Evolutionary conservation across 306 rosid genomes (phyloP).

Genomic region (Boehmeria nivea): DNA sequence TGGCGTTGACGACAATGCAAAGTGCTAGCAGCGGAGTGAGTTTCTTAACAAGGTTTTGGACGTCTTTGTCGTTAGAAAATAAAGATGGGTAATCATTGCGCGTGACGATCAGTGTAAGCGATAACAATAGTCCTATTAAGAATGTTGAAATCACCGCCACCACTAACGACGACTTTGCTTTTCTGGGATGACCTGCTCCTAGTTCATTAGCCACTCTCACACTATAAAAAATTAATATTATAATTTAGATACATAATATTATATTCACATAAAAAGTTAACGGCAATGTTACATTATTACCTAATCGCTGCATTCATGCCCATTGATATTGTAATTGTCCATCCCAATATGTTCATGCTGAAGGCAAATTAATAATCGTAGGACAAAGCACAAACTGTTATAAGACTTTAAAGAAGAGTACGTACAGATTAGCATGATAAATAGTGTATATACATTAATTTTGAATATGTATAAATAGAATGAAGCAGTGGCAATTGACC

Average conservation of each 20-base stretch:
- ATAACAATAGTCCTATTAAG: constrained; percentile 27
- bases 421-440: too few relatives aligned
- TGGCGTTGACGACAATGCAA: constrained; percentile 62
- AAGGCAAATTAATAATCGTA: not conserved
- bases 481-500: too few relatives aligned
- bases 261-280: not conserved
- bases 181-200: constrained; percentile 80
- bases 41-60: constrained; percentile 35
- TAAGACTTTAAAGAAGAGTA: too few relatives aligned
- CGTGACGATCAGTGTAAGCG: constrained; percentile 34
- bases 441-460: too few relatives aligned
- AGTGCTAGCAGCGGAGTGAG: constrained; percentile 63
- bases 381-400: too few relatives aligned
- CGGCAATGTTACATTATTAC: constrained; percentile 15
- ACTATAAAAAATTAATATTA: constrained; percentile 23
- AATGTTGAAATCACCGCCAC: constrained; percentile 56
- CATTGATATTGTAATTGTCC: constrained; percentile 54
- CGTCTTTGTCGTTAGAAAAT: constrained; percentile 47
- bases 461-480: too few relatives aligned
- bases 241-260: not conserved
- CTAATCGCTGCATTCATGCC: constrained; percentile 74
- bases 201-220: constrained; percentile 88
- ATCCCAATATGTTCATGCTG: constrained; percentile 75
- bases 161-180: constrained; percentile 61
- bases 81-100: constrained; percentile 39